These are phyloP conservation scores for Silene latifolia DNA, from an alignment of 148 eudicot species.

Conservation along the genomic window DNA sequence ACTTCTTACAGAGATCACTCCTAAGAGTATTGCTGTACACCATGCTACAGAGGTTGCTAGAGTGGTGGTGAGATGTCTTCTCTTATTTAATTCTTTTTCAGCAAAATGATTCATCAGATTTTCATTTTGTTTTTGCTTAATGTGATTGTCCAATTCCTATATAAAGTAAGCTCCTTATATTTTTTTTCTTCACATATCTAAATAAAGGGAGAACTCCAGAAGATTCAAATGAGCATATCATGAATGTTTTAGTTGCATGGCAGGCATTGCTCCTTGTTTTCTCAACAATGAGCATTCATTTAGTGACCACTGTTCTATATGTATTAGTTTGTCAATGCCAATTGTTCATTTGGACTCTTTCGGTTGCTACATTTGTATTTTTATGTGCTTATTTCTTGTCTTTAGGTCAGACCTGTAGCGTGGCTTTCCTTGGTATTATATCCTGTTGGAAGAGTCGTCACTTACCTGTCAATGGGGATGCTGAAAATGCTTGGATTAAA, in stretches of 20 bases:
- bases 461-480: conserved; percentile 92
- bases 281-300: not conserved
- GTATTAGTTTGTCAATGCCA: not conserved
- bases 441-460: conserved; percentile 96
- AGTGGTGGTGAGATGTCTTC: conserved; percentile 73
- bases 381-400: conserved; percentile 22
- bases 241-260: not conserved
- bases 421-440: conserved; percentile 93
- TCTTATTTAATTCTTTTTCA: not conserved
- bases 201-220: not conserved
- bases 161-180: not conserved
- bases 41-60: conserved; percentile 97
- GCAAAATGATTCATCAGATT: not conserved
- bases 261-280: not conserved
- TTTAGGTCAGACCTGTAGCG: conserved; percentile 98
- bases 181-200: not conserved
- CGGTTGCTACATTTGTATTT: not conserved
- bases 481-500: conserved; percentile 88
- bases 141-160: not conserved
- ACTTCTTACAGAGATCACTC: conserved; percentile 99
- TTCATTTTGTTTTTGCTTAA: not conserved
- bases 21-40: conserved; percentile 98
- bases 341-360: not conserved
- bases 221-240: not conserved
- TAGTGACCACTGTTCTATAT: not conserved